These are phyloP conservation scores for Ophiostoma angusticollis DNA, from an alignment of 2,329 filamentous ascomycete species.

Conservation along the genomic window DNA sequence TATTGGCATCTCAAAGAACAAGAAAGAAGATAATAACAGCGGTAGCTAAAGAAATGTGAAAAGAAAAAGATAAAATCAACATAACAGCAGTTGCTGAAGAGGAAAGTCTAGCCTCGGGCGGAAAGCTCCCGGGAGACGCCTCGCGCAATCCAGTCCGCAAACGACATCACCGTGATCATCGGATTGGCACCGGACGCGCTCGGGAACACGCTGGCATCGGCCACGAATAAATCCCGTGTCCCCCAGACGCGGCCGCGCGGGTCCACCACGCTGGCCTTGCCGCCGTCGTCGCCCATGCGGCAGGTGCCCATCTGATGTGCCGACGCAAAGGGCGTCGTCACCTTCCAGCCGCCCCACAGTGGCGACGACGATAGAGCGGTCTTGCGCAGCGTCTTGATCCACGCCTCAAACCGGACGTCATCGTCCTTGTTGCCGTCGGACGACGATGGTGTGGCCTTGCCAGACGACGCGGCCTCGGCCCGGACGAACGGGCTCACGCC, in stretches of 20 bases:
- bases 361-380: conserved; percentile 7
- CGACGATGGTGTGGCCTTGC: too few relatives aligned
- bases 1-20: too few relatives aligned
- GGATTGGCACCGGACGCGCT: conserved; percentile 69
- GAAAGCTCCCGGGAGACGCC: conserved; percentile 37
- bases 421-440: conserved; percentile 39
- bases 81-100: too few relatives aligned
- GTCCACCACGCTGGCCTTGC: conserved; percentile 43
- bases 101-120: too few relatives aligned
- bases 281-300: conserved; percentile 48
- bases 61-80: too few relatives aligned
- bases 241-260: conserved; percentile 51
- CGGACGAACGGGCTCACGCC: conserved; percentile 50
- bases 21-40: too few relatives aligned
- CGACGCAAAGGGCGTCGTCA: conserved; percentile 44
- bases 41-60: too few relatives aligned
- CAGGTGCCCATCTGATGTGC: conserved; percentile 75
- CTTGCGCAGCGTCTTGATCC: conserved; percentile 39
- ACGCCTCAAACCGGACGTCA: conserved; percentile 44
- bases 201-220: conserved; percentile 65
- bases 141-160: conserved; percentile 52
- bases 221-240: conserved; percentile 50
- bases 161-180: conserved; percentile 66
- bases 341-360: conserved; percentile 28
- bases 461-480: too few relatives aligned